Conservation (phyloP, 1,139 yeast species). For the Saccharomycopsis hybrid region DNA sequence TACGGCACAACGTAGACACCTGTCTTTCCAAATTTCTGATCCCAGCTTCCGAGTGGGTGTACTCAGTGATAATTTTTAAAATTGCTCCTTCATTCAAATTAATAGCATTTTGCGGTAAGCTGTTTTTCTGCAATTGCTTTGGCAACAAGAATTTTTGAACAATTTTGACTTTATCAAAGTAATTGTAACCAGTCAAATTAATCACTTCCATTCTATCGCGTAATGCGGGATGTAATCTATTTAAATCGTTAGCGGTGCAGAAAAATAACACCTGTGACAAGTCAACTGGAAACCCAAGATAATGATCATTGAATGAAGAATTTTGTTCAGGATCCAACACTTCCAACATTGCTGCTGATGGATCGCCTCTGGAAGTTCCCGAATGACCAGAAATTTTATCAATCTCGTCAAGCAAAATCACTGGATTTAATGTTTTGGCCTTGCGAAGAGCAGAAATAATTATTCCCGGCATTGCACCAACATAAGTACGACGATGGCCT, state of each 20-base stretch:
- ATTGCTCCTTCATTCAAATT: constrained; percentile 42
- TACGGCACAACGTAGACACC: constrained; percentile 68
- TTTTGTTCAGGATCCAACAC: constrained; percentile 93
- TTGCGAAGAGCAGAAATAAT: constrained; percentile 74
- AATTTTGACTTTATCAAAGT: constrained; percentile 70
- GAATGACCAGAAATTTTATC: constrained; percentile 62
- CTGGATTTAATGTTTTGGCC: constrained; percentile 78
- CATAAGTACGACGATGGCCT: constrained; percentile 90
- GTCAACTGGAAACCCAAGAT: constrained; percentile 82
- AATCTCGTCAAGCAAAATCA: constrained; percentile 82
- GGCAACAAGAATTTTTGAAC: constrained; percentile 70
- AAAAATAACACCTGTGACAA: constrained; percentile 77
- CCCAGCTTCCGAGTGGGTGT: constrained; percentile 77
- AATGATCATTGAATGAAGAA: constrained; percentile 71
- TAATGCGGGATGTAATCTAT: constrained; percentile 70
- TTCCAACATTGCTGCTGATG: constrained; percentile 84
- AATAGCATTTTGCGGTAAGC: constrained; percentile 44
- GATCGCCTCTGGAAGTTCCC: constrained; percentile 69
- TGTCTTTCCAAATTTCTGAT: constrained; percentile 73
- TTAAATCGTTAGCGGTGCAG: constrained; percentile 86
- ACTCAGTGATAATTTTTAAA: constrained; percentile 57
- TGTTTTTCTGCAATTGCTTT: constrained; percentile 69
- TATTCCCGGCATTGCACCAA: constrained; percentile 91
- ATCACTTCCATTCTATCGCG: constrained; percentile 85
- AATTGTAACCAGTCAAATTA: constrained; percentile 74